phyloP scores from a whole-genome alignment of 2,329 filamentous ascomycete genomes.

The Uncinocarpus reesii region DNA sequence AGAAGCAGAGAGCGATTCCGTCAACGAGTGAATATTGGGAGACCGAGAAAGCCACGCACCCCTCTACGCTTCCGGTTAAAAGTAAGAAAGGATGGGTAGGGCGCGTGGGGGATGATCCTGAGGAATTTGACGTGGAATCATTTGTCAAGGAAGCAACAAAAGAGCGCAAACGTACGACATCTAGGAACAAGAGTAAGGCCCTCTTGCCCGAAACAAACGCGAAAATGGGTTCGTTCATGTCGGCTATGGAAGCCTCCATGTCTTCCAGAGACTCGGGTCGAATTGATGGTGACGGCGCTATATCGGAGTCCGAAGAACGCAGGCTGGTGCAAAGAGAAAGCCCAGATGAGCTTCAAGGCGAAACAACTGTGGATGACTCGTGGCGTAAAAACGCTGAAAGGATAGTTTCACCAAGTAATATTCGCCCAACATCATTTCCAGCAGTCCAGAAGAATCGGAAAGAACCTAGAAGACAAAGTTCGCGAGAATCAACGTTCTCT shows the following conservation, averaged over 20 bases:
- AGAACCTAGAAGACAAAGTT: background rate
- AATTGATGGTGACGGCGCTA: background rate
- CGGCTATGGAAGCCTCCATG: constrained; percentile 5
- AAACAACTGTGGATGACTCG: constrained; percentile 22
- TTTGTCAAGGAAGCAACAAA: constrained; percentile 7
- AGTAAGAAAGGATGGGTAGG: background rate
- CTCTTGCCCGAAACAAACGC: background rate
- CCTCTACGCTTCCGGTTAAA: background rate
- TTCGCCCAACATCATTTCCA: constrained; percentile 24
- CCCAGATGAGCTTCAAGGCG: constrained; percentile 34
- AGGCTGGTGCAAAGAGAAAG: constrained; percentile 25
- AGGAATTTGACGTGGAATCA: constrained; percentile 1
- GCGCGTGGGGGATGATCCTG: background rate
- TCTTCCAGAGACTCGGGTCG: background rate
- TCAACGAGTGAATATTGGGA: constrained; percentile 3
- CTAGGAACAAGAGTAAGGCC: background rate
- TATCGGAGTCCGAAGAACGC: background rate
- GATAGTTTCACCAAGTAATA: constrained; percentile 26
- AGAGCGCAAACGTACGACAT: background rate
- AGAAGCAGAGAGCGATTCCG: background rate
- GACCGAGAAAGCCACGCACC: background rate
- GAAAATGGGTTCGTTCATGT: background rate
- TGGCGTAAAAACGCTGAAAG: constrained; percentile 10
- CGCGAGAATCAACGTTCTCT: constrained; percentile 1
- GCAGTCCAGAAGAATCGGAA: constrained; percentile 11